Evolutionary conservation across 257 asterid genomes (phyloP).

Genomic region (Solanum megistacrolobum): DNA sequence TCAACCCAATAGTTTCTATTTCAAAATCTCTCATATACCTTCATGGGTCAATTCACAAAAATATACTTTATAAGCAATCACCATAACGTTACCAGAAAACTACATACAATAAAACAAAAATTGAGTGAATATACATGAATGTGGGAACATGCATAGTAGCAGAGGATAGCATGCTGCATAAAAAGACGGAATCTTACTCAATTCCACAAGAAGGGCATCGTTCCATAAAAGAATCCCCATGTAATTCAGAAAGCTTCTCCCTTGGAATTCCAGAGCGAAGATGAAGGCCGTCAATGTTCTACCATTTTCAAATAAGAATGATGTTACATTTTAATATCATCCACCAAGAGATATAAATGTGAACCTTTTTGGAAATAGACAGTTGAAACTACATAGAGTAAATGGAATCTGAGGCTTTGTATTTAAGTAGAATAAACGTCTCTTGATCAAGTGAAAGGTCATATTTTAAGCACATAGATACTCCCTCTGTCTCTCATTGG

Average conservation of each 20-base stretch:
- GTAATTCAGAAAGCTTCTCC: conserved; percentile 81
- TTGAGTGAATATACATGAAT: not conserved
- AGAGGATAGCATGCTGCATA: not conserved
- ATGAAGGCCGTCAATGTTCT: conserved; percentile 94
- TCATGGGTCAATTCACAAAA: conserved; percentile 14
- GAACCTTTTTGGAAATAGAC: not conserved
- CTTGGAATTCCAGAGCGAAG: conserved; percentile 94
- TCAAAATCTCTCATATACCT: conserved; percentile 93
- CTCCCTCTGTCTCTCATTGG: not conserved
- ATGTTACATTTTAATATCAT: not conserved
- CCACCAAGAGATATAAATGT: not conserved
- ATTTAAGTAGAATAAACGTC: not conserved
- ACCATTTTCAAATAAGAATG: conserved; percentile 16
- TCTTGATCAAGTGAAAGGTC: not conserved
- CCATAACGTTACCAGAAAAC: not conserved
- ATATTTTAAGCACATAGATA: not conserved
- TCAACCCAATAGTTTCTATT: conserved; percentile 87
- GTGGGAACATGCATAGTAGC: not conserved
- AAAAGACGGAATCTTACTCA: conserved; percentile 47
- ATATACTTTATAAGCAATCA: not conserved
- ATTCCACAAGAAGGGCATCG: conserved; percentile 72
- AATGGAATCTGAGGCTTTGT: not conserved
- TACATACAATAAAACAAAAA: not conserved
- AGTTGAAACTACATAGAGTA: not conserved
- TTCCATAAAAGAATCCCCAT: conserved; percentile 92